These are phyloP conservation scores for Colletotrichum abscissum DNA, from an alignment of 2,329 filamentous ascomycete genomes.

Conservation along the genomic window DNA sequence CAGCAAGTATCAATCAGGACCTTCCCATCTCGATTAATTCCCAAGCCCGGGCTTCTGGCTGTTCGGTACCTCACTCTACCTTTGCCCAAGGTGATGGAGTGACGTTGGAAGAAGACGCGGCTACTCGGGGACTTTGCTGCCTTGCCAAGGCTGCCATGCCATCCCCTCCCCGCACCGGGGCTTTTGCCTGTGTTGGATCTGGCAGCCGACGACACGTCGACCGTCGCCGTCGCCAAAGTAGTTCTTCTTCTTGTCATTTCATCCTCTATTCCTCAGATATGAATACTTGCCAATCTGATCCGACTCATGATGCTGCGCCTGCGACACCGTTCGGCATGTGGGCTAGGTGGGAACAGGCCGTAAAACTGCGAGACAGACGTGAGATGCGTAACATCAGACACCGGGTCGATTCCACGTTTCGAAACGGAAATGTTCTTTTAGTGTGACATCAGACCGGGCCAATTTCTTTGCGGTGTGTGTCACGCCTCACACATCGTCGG, in stretches of 20 bases:
- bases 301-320: background rate
- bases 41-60: too few species aligned
- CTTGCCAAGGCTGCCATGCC: background rate
- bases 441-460: conserved; percentile 3
- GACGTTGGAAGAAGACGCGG: background rate
- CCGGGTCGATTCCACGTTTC: background rate
- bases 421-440: conserved; percentile 2
- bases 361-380: too few species aligned
- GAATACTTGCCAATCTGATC: too few species aligned
- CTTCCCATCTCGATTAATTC: background rate
- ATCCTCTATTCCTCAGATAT: too few species aligned
- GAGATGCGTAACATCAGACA: background rate
- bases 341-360: background rate
- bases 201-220: background rate
- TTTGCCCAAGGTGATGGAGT: background rate
- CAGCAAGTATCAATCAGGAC: background rate
- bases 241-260: too few species aligned
- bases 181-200: background rate
- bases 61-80: background rate
- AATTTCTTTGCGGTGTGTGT: too few species aligned
- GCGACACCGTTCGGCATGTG: background rate
- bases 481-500: too few species aligned
- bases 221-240: too few species aligned
- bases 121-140: background rate
- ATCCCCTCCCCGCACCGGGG: too few species aligned